These are phyloP conservation scores for Verticillium nonalfalfae DNA, from an alignment of 2,329 filamentous ascomycete genomes.

Conservation along the genomic window DNA sequence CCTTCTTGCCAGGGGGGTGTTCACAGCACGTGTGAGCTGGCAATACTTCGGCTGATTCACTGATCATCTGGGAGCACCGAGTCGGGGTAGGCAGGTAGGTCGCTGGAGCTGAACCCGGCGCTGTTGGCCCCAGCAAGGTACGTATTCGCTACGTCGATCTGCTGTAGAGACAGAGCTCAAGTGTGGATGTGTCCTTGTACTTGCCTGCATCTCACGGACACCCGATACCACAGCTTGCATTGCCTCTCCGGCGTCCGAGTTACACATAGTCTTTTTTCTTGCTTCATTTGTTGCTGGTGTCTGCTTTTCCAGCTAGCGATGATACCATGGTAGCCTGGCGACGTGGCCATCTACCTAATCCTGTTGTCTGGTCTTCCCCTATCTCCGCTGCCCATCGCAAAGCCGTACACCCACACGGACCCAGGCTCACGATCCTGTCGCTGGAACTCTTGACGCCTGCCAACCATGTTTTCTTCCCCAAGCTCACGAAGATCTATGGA, in stretches of 20 bases:
- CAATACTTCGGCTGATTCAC: neutral
- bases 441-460: neutral
- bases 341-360: constrained; percentile 23
- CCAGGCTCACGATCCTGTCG: neutral
- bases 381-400: neutral
- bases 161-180: neutral
- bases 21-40: neutral
- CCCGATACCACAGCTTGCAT: neutral
- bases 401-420: neutral
- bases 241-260: neutral
- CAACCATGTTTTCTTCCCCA: constrained; percentile 52
- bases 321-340: constrained; percentile 39
- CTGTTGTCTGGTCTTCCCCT: neutral
- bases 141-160: neutral
- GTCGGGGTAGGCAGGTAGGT: neutral
- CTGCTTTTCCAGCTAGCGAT: constrained; percentile 29
- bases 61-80: too few species aligned
- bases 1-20: neutral
- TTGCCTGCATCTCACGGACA: neutral
- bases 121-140: constrained; percentile 4
- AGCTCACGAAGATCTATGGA: constrained; percentile 60
- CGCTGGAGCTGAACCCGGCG: neutral
- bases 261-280: neutral
- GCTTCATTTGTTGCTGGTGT: neutral
- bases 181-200: neutral